A percentile compares a stretch with the other conserved stretches of the same genome.
phyloP scores from a whole-genome alignment of 768 basidiomycete genomes.

The Strobilomyces echinocephalus region DNA sequence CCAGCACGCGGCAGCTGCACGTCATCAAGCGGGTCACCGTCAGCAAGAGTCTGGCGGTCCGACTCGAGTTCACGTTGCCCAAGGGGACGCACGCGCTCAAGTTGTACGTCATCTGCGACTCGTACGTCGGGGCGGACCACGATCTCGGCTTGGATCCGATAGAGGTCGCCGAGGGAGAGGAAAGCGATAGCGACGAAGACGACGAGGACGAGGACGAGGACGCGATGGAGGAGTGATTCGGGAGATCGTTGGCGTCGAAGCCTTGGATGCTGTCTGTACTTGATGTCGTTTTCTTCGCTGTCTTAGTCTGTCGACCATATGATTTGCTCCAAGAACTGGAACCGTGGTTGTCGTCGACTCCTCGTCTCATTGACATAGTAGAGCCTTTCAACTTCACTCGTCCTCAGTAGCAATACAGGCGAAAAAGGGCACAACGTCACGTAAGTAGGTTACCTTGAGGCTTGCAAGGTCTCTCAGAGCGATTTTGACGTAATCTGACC shows the following conservation, averaged over 20 bases:
- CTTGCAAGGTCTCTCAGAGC: too few relatives aligned
- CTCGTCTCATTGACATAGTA: too few relatives aligned
- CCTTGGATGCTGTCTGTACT: neutral
- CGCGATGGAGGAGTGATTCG: slow-evolving; percentile 44
- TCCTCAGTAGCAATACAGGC: too few relatives aligned
- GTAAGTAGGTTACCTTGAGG: too few relatives aligned
- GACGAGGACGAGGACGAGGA: slow-evolving; percentile 54
- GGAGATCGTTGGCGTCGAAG: neutral
- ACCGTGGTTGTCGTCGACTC: too few relatives aligned
- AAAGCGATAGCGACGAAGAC: slow-evolving; percentile 75
- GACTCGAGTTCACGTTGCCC: slow-evolving; percentile 85
- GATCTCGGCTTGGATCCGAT: slow-evolving; percentile 80
- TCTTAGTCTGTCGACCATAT: neutral
- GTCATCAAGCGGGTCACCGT: slow-evolving; percentile 85
- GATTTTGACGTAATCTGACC: too few relatives aligned
- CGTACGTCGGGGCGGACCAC: slow-evolving; percentile 88
- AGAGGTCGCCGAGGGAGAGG: slow-evolving; percentile 87
- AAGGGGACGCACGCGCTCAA: slow-evolving; percentile 81
- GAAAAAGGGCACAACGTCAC: too few relatives aligned
- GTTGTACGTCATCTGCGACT: slow-evolving; percentile 89
- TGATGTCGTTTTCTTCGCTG: neutral
- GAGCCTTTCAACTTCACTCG: too few relatives aligned
- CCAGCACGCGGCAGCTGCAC: slow-evolving; percentile 72
- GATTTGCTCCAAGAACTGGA: too few relatives aligned
- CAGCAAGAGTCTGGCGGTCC: slow-evolving; percentile 63